Conservation (phyloP, 2,329 filamentous ascomycete genomes). For the Hymenoscyphus repandus region DNA sequence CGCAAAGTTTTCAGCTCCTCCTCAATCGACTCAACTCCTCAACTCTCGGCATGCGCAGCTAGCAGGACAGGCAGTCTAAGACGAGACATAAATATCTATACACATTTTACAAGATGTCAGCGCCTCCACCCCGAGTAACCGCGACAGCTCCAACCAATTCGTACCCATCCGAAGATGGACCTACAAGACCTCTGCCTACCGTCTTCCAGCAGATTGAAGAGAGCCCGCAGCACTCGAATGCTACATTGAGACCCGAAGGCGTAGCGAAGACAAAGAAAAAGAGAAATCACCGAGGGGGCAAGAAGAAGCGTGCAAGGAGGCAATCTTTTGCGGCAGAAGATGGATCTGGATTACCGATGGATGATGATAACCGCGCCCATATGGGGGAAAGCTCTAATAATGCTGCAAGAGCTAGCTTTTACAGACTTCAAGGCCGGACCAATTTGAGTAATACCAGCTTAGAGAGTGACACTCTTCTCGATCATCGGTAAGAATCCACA, state of each 20-base stretch:
- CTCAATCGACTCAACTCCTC: neutral
- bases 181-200: conserved; percentile 23
- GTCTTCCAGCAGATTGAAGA: conserved; percentile 18
- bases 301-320: conserved; percentile 69
- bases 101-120: conserved; percentile 4
- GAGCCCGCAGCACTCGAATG: conserved; percentile 10
- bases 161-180: neutral
- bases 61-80: too few species aligned
- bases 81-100: neutral
- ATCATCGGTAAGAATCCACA: conserved; percentile 61
- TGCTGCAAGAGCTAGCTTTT: conserved; percentile 38
- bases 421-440: conserved; percentile 48
- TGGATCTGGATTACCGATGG: conserved; percentile 26
- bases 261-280: conserved; percentile 45
- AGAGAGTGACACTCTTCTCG: conserved; percentile 81
- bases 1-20: too few species aligned
- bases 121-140: conserved; percentile 1
- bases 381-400: conserved; percentile 26
- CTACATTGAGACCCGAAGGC: conserved; percentile 15
- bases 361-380: conserved; percentile 32
- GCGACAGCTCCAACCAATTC: conserved; percentile 11
- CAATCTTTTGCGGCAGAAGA: conserved; percentile 71
- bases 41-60: too few species aligned
- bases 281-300: conserved; percentile 70
- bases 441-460: conserved; percentile 80